A percentile compares a stretch with the other conserved stretches of the same genome.
These are phyloP conservation scores for Vitis amurensis DNA, from an alignment of 164 flowering plant species.

Conservation along the genomic window DNA sequence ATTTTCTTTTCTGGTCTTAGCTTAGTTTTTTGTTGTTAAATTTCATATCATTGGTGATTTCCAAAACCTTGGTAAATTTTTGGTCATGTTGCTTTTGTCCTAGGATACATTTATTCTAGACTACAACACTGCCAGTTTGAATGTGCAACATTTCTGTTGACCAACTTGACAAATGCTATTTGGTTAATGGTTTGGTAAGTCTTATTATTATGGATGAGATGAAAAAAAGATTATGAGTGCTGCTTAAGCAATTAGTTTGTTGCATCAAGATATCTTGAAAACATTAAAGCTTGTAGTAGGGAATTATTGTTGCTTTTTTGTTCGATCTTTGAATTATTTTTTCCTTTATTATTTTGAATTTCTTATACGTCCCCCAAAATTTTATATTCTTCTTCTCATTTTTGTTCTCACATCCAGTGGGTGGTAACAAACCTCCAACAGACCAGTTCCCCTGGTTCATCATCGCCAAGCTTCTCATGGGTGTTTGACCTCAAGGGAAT, in stretches of 20 bases:
- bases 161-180: not conserved
- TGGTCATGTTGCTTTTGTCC: no score
- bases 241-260: not conserved
- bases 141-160: not conserved
- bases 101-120: no score
- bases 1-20: not conserved
- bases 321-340: not conserved
- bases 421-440: slow-evolving; percentile 87
- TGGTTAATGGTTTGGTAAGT: not conserved
- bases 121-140: not conserved
- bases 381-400: slow-evolving; percentile 1
- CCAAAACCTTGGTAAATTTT: no score
- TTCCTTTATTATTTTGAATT: not conserved
- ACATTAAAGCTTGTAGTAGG: no score
- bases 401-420: slow-evolving; percentile 55
- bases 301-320: no score
- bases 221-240: not conserved
- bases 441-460: slow-evolving; percentile 37
- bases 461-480: slow-evolving; percentile 73
- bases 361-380: not conserved
- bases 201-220: not conserved
- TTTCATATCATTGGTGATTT: no score
- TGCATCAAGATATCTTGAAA: no score
- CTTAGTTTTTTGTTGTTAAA: not conserved
- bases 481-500: slow-evolving; percentile 83